Evolutionary conservation across 2,329 filamentous ascomycete species (phyloP).

Genomic region (Escovopsis weberi): DNA sequence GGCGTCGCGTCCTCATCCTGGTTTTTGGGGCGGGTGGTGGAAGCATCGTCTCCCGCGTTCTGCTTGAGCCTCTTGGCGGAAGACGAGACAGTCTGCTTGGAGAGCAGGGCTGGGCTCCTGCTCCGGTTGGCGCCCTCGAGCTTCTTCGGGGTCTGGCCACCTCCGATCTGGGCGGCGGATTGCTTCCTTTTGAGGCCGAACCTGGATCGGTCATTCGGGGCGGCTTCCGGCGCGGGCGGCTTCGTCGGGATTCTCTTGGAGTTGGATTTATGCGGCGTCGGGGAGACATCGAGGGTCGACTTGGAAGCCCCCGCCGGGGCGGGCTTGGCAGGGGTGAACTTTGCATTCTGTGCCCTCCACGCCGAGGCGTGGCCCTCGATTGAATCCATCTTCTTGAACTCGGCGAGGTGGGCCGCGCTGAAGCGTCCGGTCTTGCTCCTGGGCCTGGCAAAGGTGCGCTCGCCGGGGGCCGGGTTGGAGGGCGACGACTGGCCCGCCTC

Average conservation of each 20-base stretch:
- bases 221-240: conserved; percentile 50
- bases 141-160: conserved; percentile 14
- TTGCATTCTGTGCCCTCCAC: conserved; percentile 46
- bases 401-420: conserved; percentile 70
- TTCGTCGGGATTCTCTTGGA: conserved; percentile 39
- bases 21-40: conserved; percentile 46
- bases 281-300: conserved; percentile 23
- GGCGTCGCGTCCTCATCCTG: conserved; percentile 34
- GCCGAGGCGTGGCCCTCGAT: conserved; percentile 76
- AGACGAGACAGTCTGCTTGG: conserved; percentile 3
- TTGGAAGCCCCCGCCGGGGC: conserved; percentile 12
- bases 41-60: conserved; percentile 52
- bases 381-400: conserved; percentile 97
- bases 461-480: conserved; percentile 24
- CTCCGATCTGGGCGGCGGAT: conserved; percentile 18
- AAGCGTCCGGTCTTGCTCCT: conserved; percentile 67
- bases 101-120: conserved; percentile 6
- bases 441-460: conserved; percentile 63
- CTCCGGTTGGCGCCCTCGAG: conserved; percentile 8
- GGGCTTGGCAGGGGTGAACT: conserved; percentile 31
- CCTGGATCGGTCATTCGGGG: conserved; percentile 24
- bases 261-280: conserved; percentile 20
- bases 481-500: conserved; percentile 31
- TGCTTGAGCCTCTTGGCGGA: conserved; percentile 60
- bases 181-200: conserved; percentile 19